phyloP scores from a whole-genome alignment of 257 asterid species.

The Gardenia jasminoides region DNA sequence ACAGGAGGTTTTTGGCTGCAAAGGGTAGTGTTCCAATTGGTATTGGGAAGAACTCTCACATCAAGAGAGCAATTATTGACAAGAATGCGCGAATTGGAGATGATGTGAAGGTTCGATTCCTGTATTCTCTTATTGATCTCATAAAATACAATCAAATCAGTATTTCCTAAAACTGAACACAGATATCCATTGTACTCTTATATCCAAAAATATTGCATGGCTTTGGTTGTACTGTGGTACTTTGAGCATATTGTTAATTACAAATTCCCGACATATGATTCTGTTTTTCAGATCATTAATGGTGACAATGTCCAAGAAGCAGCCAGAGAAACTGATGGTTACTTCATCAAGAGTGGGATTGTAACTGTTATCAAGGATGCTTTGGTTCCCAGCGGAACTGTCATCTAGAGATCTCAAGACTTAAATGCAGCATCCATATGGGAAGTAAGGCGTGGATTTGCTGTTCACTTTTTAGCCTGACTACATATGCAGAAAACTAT shows the following conservation, averaged over 20 bases:
- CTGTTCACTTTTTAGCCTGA: background rate
- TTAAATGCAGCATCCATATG: background rate
- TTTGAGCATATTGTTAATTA: background rate
- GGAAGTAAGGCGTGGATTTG: background rate
- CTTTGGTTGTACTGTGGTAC: background rate
- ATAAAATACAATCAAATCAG: background rate
- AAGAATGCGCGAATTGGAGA: slow-evolving; percentile 91
- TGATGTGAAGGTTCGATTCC: slow-evolving; percentile 56
- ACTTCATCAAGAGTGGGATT: slow-evolving; percentile 90
- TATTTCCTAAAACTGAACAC: background rate
- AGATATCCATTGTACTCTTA: background rate
- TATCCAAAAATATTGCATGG: background rate
- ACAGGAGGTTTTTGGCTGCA: slow-evolving; percentile 58
- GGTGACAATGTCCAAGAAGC: slow-evolving; percentile 83
- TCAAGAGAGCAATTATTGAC: slow-evolving; percentile 89
- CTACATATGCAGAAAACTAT: background rate
- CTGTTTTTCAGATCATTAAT: slow-evolving; percentile 57
- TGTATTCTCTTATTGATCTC: background rate
- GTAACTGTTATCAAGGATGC: slow-evolving; percentile 93
- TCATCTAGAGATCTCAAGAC: slow-evolving; percentile 40
- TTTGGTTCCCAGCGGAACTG: slow-evolving; percentile 62
- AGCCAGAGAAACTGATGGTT: slow-evolving; percentile 90
- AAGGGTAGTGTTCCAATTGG: slow-evolving; percentile 88
- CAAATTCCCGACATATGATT: background rate
- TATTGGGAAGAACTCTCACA: slow-evolving; percentile 75